These are phyloP conservation scores for Globisporangium spinosum DNA, from an alignment of 352 stramenopile species.

Conservation along the genomic window DNA sequence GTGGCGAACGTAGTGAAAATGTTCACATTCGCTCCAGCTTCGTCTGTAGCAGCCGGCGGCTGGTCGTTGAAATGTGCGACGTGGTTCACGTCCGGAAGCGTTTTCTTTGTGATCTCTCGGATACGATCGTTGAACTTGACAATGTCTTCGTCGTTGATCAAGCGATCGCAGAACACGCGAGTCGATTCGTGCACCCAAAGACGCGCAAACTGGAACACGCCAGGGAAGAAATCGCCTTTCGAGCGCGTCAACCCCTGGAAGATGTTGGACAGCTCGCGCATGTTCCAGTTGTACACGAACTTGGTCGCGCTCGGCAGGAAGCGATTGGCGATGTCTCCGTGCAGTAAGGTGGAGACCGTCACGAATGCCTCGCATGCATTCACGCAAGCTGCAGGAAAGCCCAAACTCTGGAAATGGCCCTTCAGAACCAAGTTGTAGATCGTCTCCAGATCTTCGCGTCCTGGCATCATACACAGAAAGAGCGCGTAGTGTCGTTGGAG, in stretches of 20 bases:
- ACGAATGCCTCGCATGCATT: constrained; percentile 86
- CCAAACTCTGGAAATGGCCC: constrained; percentile 89
- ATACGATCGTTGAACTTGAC: constrained; percentile 91
- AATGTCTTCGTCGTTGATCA: constrained; percentile 95
- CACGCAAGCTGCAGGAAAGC: constrained; percentile 56
- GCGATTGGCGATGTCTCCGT: constrained; percentile 91
- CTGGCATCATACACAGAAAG: constrained; percentile 95
- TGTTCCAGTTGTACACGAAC: constrained; percentile 99
- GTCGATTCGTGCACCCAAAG: constrained; percentile 96
- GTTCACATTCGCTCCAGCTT: constrained; percentile 52
- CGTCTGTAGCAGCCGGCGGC: constrained; percentile 27
- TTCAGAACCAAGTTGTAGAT: constrained; percentile 96
- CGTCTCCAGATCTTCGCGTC: constrained; percentile 91
- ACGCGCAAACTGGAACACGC: constrained; percentile 76
- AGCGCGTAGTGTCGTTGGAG: constrained; percentile 94
- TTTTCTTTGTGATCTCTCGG: constrained; percentile 91
- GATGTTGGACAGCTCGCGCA: constrained; percentile 95
- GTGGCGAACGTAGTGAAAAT: constrained; percentile 96
- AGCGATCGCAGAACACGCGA: constrained; percentile 96
- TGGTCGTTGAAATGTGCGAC: constrained; percentile 80
- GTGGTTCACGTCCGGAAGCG: constrained; percentile 84
- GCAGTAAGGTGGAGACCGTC: constrained; percentile 88
- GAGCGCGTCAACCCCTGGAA: constrained; percentile 93
- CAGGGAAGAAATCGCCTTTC: constrained; percentile 92
- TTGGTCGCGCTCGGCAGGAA: constrained; percentile 96